phyloP scores from a whole-genome alignment of 352 stramenopile genomes.

The Halophytophthora batemanensis region DNA sequence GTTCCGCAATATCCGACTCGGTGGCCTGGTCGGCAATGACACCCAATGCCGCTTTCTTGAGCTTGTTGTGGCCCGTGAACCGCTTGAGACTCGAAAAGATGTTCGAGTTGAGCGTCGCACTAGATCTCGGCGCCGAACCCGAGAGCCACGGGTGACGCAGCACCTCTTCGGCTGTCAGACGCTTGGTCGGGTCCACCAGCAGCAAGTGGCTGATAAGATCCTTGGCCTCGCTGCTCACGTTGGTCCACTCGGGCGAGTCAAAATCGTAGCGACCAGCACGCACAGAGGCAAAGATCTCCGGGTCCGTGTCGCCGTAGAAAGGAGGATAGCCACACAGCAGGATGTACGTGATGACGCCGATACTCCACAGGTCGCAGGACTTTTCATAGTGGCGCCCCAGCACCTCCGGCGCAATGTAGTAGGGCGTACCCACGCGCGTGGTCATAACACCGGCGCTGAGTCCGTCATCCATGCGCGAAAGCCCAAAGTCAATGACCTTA shows the following conservation, averaged over 20 bases:
- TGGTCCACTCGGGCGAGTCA: conserved; percentile 80
- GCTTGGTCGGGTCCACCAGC: conserved; percentile 88
- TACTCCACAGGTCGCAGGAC: conserved; percentile 95
- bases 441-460: conserved; percentile 87
- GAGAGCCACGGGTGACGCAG: conserved; percentile 83
- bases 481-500: conserved; percentile 99
- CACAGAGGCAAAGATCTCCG: conserved; percentile 86
- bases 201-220: conserved; percentile 94
- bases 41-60: conserved; percentile 86
- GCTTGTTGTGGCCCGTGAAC: conserved; percentile 88
- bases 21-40: conserved; percentile 87
- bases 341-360: conserved; percentile 96
- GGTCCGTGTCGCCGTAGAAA: conserved; percentile 95
- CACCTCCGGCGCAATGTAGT: conserved; percentile 94
- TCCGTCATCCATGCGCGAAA: conserved; percentile 90
- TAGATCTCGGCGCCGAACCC: conserved; percentile 67
- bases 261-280: conserved; percentile 81
- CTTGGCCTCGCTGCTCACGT: conserved; percentile 88
- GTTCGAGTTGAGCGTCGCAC: conserved; percentile 78
- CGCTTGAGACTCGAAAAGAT: conserved; percentile 86
- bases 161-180: conserved; percentile 91
- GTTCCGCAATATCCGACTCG: conserved; percentile 75
- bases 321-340: conserved; percentile 95
- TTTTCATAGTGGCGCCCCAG: conserved; percentile 95
- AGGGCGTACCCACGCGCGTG: conserved; percentile 95